Conservation (phyloP, 805 yeast genomes). For the Schwanniomyces polymorphus region DNA sequence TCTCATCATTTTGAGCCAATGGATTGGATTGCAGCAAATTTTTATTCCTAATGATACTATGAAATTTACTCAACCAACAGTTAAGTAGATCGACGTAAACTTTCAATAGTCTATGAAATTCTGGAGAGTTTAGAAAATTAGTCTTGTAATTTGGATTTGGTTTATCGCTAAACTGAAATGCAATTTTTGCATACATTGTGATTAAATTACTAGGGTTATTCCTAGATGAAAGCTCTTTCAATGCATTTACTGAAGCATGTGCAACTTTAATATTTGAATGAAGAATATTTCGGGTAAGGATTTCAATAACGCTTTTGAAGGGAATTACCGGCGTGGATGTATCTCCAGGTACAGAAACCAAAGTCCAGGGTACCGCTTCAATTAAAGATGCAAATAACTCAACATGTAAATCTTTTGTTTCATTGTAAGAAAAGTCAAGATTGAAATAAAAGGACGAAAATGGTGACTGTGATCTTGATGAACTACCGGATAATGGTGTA, state of each 20-base stretch:
- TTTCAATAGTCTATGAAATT: slow-evolving; percentile 58
- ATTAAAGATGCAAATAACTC: slow-evolving; percentile 71
- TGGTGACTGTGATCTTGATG: slow-evolving; percentile 35
- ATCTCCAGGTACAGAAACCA: slow-evolving; percentile 29
- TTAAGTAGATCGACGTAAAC: slow-evolving; percentile 77
- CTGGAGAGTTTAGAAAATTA: slow-evolving; percentile 59
- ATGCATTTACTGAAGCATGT: slow-evolving; percentile 59
- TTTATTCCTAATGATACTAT: slow-evolving; percentile 19
- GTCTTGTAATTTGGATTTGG: slow-evolving; percentile 56
- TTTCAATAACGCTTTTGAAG: slow-evolving; percentile 67
- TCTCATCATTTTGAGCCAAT: slow-evolving; percentile 32
- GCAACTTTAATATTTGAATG: slow-evolving; percentile 67
- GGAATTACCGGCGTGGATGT: slow-evolving; percentile 46
- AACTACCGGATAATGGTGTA: slow-evolving; percentile 10
- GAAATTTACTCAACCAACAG: slow-evolving; percentile 77
- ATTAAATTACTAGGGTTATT: slow-evolving; percentile 70
- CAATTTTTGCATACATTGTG: slow-evolving; percentile 73
- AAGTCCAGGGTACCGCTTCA: slow-evolving; percentile 70
- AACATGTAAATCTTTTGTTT: slow-evolving; percentile 39
- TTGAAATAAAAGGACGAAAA: slow-evolving; percentile 42
- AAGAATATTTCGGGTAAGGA: slow-evolving; percentile 72
- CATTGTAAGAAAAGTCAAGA: slow-evolving; percentile 32
- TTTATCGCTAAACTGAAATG: slow-evolving; percentile 78
- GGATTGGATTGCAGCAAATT: slow-evolving; percentile 22
- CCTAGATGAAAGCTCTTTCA: slow-evolving; percentile 65